Percentiles rank a stretch among this genome's conserved stretches.
These are phyloP conservation scores for Lactifluus hygrophoroides DNA, from an alignment of 768 basidiomycete genomes.

Conservation along the genomic window DNA sequence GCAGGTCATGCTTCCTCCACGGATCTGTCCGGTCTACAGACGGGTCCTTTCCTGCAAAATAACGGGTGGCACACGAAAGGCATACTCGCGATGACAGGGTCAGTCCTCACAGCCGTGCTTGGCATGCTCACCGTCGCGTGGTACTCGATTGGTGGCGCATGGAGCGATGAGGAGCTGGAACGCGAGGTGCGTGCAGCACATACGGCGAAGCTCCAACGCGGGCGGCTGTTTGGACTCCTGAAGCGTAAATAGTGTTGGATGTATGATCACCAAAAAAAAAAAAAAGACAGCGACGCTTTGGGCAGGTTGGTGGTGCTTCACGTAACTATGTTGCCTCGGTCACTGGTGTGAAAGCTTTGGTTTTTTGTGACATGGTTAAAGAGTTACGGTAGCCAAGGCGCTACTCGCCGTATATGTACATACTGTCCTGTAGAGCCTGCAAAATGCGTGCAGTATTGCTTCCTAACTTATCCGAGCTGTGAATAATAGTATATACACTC, in stretches of 20 bases:
- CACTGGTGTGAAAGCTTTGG: neutral
- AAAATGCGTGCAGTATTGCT: neutral
- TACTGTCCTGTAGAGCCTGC: neutral
- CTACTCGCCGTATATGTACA: neutral
- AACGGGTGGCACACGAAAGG: conserved; percentile 67
- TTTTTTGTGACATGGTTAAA: neutral
- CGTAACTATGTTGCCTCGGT: too few species aligned
- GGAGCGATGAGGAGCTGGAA: conserved; percentile 78
- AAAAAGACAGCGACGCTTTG: neutral
- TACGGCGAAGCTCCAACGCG: conserved; percentile 47
- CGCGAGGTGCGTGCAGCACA: conserved; percentile 50
- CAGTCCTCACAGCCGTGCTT: conserved; percentile 67
- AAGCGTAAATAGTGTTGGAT: conserved; percentile 17
- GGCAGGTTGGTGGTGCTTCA: too few species aligned
- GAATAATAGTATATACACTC: neutral
- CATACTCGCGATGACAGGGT: conserved; percentile 70
- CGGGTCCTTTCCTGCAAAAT: conserved; percentile 67
- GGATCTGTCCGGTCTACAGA: conserved; percentile 54
- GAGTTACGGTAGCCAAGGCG: neutral
- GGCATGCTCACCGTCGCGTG: conserved; percentile 80
- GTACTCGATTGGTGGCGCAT: conserved; percentile 70
- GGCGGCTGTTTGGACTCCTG: conserved; percentile 36
- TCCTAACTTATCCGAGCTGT: too few species aligned
- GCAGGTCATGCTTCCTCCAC: conserved; percentile 66
- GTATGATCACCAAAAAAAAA: too few species aligned